These are phyloP conservation scores for Solanum clarkiae DNA, from an alignment of 257 asterid species.

Conservation along the genomic window DNA sequence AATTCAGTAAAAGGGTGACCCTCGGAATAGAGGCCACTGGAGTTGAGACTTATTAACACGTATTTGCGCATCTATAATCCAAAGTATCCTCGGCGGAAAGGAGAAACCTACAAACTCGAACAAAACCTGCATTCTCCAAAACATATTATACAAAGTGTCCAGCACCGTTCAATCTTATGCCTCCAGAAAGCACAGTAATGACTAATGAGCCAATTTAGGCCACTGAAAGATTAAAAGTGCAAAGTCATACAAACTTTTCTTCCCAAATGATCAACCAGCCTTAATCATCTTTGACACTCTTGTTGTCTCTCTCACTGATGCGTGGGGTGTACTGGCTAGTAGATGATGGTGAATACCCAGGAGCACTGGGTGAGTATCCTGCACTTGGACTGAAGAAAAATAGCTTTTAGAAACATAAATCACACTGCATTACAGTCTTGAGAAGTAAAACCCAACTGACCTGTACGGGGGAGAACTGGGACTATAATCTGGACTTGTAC, in stretches of 20 bases:
- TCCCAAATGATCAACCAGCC: conserved; percentile 9
- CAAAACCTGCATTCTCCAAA: not conserved
- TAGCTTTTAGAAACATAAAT: not conserved
- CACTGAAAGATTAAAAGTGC: not conserved
- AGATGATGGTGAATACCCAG: conserved; percentile 92
- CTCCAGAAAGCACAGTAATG: not conserved
- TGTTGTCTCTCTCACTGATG: conserved; percentile 43
- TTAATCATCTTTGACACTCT: conserved; percentile 47
- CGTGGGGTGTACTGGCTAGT: conserved; percentile 77
- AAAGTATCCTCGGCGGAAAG: not conserved
- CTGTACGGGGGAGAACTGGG: conserved; percentile 92
- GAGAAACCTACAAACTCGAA: not conserved
- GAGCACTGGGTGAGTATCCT: conserved; percentile 94
- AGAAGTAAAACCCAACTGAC: conserved; percentile 19
- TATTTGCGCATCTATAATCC: not conserved
- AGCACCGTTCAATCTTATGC: not conserved
- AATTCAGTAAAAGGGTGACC: not conserved
- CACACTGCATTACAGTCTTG: not conserved
- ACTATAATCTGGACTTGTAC: conserved; percentile 65
- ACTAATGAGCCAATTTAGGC: not conserved
- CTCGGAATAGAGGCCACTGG: not conserved
- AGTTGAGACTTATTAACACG: not conserved
- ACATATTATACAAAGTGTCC: not conserved
- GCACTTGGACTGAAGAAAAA: conserved; percentile 68
- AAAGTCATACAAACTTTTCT: not conserved